Conservation (phyloP, 2,329 filamentous ascomycete species). For the Talaromyces sp. region DNA sequence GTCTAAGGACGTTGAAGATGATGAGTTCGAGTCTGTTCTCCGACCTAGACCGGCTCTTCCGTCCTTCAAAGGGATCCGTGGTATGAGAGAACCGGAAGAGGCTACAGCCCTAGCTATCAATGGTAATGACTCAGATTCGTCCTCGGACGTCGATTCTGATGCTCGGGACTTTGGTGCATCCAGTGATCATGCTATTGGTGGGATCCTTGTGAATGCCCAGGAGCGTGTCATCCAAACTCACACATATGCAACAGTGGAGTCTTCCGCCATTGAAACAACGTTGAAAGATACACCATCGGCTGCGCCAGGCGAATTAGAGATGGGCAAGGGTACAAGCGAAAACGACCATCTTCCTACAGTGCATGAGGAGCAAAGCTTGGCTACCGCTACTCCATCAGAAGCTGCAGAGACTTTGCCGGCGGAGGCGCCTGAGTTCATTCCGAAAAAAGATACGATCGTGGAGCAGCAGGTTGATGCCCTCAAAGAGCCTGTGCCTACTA, state of each 20-base stretch:
- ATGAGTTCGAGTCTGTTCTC: conserved; percentile 55
- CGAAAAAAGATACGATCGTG: background rate
- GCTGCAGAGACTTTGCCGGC: background rate
- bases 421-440: background rate
- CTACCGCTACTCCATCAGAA: background rate
- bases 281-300: background rate
- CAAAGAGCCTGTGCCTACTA: conserved; percentile 36
- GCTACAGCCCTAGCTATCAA: conserved; percentile 22
- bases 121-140: conserved; percentile 32
- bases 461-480: conserved; percentile 3
- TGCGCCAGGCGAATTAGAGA: background rate
- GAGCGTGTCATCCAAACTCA: background rate
- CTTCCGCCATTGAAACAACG: background rate
- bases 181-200: conserved; percentile 52
- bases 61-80: conserved; percentile 60
- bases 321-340: background rate
- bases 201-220: conserved; percentile 45
- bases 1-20: conserved; percentile 31
- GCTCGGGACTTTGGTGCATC: conserved; percentile 37
- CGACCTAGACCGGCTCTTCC: conserved; percentile 58
- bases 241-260: background rate
- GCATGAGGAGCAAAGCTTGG: conserved; percentile 11
- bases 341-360: conserved; percentile 13
- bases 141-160: conserved; percentile 46
- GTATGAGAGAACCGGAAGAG: conserved; percentile 30